A percentile compares a stretch with the other conserved stretches of the same genome.
phyloP scores from a whole-genome alignment of 2,329 filamentous ascomycete species.

The Ceratocystis papillata region DNA sequence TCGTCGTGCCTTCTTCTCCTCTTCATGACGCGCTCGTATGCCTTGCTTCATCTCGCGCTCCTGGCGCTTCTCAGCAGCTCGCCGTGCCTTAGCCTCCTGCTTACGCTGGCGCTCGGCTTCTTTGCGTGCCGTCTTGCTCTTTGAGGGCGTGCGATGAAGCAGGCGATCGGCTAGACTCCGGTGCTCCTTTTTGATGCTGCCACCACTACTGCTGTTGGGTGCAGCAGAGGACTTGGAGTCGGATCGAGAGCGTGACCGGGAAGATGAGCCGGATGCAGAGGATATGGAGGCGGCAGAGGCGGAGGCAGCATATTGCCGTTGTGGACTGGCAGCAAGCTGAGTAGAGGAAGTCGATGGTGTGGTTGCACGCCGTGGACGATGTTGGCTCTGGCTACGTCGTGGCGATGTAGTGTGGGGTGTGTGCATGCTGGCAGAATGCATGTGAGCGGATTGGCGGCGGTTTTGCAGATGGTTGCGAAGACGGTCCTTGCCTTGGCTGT shows the following conservation, averaged over 20 bases:
- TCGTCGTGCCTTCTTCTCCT: constrained; percentile 52
- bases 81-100: constrained; percentile 41
- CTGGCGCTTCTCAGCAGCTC: constrained; percentile 38
- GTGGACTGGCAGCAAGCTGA: neutral
- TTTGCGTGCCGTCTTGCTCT: constrained; percentile 11
- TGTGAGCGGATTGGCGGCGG: neutral
- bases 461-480: neutral
- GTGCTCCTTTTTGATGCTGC: constrained; percentile 8
- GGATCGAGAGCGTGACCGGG: neutral
- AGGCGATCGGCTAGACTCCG: constrained; percentile 18
- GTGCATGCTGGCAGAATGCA: neutral
- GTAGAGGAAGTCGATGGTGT: neutral
- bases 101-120: constrained; percentile 19
- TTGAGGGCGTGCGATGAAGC: constrained; percentile 9
- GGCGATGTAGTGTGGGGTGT: neutral
- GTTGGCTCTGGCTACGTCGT: constrained; percentile 1
- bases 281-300: neutral
- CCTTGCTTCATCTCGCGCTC: constrained; percentile 43
- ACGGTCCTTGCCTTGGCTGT: neutral
- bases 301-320: neutral
- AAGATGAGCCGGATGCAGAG: neutral
- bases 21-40: constrained; percentile 42
- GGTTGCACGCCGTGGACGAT: neutral
- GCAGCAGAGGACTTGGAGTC: neutral
- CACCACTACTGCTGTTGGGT: neutral